These are phyloP conservation scores for Populus hybrid DNA, from an alignment of 441 rosid genomes.

Conservation along the genomic window DNA sequence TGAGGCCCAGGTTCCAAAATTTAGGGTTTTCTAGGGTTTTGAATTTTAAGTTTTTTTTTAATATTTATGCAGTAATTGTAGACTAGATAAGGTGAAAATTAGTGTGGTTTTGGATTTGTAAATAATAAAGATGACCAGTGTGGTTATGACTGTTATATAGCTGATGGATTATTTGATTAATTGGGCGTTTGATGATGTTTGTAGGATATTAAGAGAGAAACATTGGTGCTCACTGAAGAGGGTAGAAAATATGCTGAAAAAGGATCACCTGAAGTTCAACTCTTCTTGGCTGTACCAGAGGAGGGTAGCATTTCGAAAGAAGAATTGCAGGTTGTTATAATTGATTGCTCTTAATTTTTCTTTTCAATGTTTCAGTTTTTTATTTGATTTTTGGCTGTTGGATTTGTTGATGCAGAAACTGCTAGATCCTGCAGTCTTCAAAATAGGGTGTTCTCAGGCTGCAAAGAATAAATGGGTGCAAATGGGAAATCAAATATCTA, in stretches of 20 bases:
- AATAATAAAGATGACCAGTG: neutral
- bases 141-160: neutral
- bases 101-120: neutral
- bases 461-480: constrained; percentile 88
- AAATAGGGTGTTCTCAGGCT: constrained; percentile 74
- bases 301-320: constrained; percentile 74
- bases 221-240: constrained; percentile 80
- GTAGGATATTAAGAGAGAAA: constrained; percentile 68
- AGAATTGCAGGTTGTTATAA: constrained; percentile 56
- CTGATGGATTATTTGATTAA: neutral
- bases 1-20: constrained; percentile 47
- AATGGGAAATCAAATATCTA: constrained; percentile 22
- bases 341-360: neutral
- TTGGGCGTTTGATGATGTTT: neutral
- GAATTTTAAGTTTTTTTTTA: too few relatives aligned
- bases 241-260: constrained; percentile 65
- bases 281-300: constrained; percentile 67
- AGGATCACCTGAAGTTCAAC: constrained; percentile 81
- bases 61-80: neutral
- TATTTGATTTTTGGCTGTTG: constrained; percentile 9
- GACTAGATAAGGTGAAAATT: neutral
- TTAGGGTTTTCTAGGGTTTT: too few relatives aligned
- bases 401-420: constrained; percentile 51
- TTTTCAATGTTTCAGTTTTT: neutral
- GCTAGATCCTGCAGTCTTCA: constrained; percentile 59